Percentiles rank a stretch among this genome's conserved stretches.
Evolutionary conservation across 2,329 filamentous ascomycete genomes (phyloP).

Genomic region (Epichloe aotearoae): DNA sequence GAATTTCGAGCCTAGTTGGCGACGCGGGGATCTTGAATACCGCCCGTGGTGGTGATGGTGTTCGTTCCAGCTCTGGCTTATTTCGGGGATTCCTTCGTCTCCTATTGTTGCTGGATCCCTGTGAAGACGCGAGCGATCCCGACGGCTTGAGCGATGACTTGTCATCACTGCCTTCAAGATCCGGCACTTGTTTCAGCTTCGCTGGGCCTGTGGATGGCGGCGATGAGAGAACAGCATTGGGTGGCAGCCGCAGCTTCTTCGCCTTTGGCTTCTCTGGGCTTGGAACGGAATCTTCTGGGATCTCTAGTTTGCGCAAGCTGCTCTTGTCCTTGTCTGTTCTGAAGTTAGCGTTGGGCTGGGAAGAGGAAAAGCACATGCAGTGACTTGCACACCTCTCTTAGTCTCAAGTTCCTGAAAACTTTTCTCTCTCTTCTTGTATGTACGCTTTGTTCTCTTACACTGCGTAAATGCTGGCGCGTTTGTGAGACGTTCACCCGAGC

Average conservation of each 20-base stretch:
- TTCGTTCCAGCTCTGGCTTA: not conserved
- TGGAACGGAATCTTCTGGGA: conserved; percentile 1
- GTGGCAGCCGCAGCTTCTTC: not conserved
- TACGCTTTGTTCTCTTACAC: conserved; percentile 9
- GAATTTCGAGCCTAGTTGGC: conserved; percentile 6
- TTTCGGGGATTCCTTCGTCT: not conserved
- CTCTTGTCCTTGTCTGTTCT: not conserved
- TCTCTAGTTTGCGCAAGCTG: not conserved
- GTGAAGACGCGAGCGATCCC: not conserved
- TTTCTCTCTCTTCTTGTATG: conserved; percentile 12
- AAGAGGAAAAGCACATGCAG: not conserved
- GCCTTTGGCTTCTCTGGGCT: conserved; percentile 4
- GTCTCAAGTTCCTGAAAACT: conserved; percentile 13
- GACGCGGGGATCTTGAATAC: conserved; percentile 11
- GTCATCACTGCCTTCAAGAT: not conserved
- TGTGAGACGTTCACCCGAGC: conserved; percentile 12
- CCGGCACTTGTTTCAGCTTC: conserved; percentile 2
- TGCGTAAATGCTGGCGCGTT: conserved; percentile 14
- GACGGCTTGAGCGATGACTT: not conserved
- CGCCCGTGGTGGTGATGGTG: conserved; percentile 8
- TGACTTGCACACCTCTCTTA: conserved; percentile 1
- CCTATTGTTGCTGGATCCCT: not conserved
- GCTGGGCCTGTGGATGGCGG: not conserved
- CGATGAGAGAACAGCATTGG: not conserved
- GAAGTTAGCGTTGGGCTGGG: not conserved